phyloP scores from a whole-genome alignment of 176 grass and related monocot species.

The Triticum dicoccoides region DNA sequence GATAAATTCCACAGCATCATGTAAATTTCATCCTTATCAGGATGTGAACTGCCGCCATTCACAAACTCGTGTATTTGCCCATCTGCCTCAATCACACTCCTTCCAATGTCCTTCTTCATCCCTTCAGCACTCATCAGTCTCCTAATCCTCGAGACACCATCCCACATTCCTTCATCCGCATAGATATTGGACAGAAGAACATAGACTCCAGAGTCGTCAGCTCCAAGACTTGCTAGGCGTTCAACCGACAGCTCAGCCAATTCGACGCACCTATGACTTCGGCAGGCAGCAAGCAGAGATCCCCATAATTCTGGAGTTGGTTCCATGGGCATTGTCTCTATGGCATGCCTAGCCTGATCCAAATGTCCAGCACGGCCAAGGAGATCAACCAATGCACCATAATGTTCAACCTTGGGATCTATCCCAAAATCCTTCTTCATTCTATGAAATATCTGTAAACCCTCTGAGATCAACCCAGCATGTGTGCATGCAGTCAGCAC shows the following conservation, averaged over 20 bases:
- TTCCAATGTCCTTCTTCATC: slow-evolving; percentile 59
- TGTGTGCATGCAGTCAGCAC: slow-evolving; percentile 57
- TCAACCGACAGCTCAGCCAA: slow-evolving; percentile 61
- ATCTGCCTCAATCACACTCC: slow-evolving; percentile 63
- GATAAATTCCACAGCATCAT: slow-evolving; percentile 41
- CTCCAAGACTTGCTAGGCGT: slow-evolving; percentile 50
- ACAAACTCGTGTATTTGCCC: slow-evolving; percentile 64
- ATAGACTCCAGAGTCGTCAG: slow-evolving; percentile 62
- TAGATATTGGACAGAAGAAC: slow-evolving; percentile 77
- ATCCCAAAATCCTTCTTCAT: slow-evolving; percentile 51
- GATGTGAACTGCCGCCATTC: slow-evolving; percentile 44
- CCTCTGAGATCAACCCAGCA: slow-evolving; percentile 57
- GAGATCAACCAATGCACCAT: slow-evolving; percentile 67
- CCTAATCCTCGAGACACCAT: slow-evolving; percentile 54
- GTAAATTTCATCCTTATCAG: slow-evolving; percentile 45
- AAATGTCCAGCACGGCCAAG: slow-evolving; percentile 52
- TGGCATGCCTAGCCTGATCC: slow-evolving; percentile 48
- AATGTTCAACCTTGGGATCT: slow-evolving; percentile 64
- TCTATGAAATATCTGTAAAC: slow-evolving; percentile 50
- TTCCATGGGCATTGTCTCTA: slow-evolving; percentile 55
- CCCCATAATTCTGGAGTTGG: slow-evolving; percentile 63
- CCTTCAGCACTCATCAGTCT: slow-evolving; percentile 49
- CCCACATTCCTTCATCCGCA: slow-evolving; percentile 68
- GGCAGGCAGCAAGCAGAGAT: slow-evolving; percentile 64
- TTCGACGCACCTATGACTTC: slow-evolving; percentile 50